Conservation (phyloP, 495 filamentous ascomycete species). For the Hypomontagnella monticulosa region DNA sequence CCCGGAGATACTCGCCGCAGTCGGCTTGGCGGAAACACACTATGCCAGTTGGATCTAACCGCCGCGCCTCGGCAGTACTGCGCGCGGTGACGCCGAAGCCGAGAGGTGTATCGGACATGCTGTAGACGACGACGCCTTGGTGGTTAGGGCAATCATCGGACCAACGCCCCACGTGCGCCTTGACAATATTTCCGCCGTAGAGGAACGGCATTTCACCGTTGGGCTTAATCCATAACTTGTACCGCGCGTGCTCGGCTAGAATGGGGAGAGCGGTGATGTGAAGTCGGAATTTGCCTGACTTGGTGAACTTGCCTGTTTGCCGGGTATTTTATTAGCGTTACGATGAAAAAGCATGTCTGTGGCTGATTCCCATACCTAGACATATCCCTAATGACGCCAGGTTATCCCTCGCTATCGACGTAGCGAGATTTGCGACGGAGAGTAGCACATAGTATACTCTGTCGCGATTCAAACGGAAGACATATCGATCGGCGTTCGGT, state of each 20-base stretch:
- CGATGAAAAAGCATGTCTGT: neutral
- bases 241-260: conserved; percentile 85
- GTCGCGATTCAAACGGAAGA: conserved; percentile 82
- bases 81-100: conserved; percentile 82
- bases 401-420: conserved; percentile 77
- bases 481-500: conserved; percentile 72
- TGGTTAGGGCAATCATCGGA: conserved; percentile 87
- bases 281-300: conserved; percentile 87
- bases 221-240: conserved; percentile 93
- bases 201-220: conserved; percentile 97
- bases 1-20: conserved; percentile 90
- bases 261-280: conserved; percentile 87
- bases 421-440: conserved; percentile 88
- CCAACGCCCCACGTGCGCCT: conserved; percentile 91
- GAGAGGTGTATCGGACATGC: conserved; percentile 79
- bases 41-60: conserved; percentile 89
- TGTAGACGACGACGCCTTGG: conserved; percentile 77
- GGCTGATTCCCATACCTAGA: conserved; percentile 57
- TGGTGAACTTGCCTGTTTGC: conserved; percentile 78
- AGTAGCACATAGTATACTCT: conserved; percentile 91
- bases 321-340: conserved; percentile 7
- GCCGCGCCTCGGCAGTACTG: conserved; percentile 80
- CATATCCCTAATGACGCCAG: conserved; percentile 88
- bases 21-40: conserved; percentile 87
- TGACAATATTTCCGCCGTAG: conserved; percentile 89